Conservation (phyloP, 73 alveolate genomes). For the Loxodes magnus region DNA sequence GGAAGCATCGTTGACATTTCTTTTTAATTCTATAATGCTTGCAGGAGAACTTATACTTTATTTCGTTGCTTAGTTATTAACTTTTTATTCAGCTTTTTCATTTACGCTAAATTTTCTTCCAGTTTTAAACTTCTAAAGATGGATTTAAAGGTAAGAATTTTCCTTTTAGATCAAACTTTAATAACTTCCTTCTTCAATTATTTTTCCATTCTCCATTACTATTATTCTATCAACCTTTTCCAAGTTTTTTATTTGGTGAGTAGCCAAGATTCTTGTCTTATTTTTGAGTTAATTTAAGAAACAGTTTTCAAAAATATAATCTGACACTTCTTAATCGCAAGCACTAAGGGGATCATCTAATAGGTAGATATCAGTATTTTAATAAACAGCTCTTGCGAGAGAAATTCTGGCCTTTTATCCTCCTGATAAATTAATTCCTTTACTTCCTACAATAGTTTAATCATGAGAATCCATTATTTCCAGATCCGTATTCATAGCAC, state of each 20-base stretch:
- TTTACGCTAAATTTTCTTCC: constrained; percentile 22
- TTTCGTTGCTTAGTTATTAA: constrained; percentile 14
- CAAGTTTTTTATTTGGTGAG: constrained; percentile 32
- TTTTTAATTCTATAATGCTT: constrained; percentile 23
- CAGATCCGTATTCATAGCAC: constrained; percentile 43
- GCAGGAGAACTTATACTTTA: constrained; percentile 18
- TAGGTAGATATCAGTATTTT: constrained; percentile 33
- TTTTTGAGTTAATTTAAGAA: constrained; percentile 24
- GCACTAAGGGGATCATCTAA: constrained; percentile 58
- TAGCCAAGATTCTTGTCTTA: constrained; percentile 37
- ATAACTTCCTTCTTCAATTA: background rate
- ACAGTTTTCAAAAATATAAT: constrained; percentile 29
- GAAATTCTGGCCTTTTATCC: constrained; percentile 61
- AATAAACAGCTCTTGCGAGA: constrained; percentile 53
- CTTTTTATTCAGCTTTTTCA: constrained; percentile 32
- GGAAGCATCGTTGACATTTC: constrained; percentile 28
- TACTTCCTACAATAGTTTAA: constrained; percentile 62
- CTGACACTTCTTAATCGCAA: constrained; percentile 39
- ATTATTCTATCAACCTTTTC: constrained; percentile 28
- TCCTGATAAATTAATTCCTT: constrained; percentile 60
- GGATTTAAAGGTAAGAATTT: background rate
- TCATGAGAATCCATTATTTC: constrained; percentile 35
- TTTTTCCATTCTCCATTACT: constrained; percentile 31
- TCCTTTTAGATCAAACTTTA: background rate
- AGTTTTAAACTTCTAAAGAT: constrained; percentile 18